A percentile compares a stretch with the other conserved stretches of the same genome.
Evolutionary conservation across 1,284 basidiomycete species (phyloP).

Genomic region (Xerocomus cyaneibrunnescens): DNA sequence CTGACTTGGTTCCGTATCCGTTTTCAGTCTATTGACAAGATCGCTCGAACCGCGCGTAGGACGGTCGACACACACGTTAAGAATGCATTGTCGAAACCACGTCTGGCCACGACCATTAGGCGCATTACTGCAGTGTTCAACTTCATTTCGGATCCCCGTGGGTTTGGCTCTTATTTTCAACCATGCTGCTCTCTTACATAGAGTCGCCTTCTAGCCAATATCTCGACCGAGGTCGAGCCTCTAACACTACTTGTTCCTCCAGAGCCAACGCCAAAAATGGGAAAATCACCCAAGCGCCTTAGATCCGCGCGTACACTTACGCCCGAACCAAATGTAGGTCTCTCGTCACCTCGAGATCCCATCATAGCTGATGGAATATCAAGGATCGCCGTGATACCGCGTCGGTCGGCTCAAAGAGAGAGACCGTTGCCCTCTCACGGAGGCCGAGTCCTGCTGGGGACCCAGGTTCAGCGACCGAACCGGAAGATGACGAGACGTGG

Average conservation of each 20-base stretch:
- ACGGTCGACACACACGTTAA: constrained; percentile 68
- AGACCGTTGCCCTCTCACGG: constrained; percentile 2
- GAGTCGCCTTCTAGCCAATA: constrained; percentile 38
- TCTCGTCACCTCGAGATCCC: not conserved
- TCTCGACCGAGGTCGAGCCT: constrained; percentile 42
- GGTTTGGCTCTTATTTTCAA: constrained; percentile 32
- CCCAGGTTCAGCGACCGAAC: constrained; percentile 52
- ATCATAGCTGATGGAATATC: constrained; percentile 9
- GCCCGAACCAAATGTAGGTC: constrained; percentile 21
- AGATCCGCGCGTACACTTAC: constrained; percentile 3
- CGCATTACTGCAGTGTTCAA: constrained; percentile 70
- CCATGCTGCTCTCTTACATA: constrained; percentile 12
- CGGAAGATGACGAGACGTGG: constrained; percentile 40
- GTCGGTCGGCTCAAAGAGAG: constrained; percentile 6
- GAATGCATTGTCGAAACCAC: constrained; percentile 65
- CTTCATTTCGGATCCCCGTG: constrained; percentile 61
- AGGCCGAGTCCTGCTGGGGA: constrained; percentile 23
- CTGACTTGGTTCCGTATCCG: constrained; percentile 8
- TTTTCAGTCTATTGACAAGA: constrained; percentile 61
- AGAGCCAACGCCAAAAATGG: constrained; percentile 17
- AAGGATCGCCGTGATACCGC: constrained; percentile 17
- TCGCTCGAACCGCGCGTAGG: constrained; percentile 64
- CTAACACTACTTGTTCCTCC: constrained; percentile 35
- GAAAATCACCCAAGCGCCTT: constrained; percentile 8
- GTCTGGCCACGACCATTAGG: constrained; percentile 59